Evolutionary conservation across 805 yeast species (phyloP), one percentile per base, ranked within the genome.

Genomic region (Starmerella sp.): DNA sequence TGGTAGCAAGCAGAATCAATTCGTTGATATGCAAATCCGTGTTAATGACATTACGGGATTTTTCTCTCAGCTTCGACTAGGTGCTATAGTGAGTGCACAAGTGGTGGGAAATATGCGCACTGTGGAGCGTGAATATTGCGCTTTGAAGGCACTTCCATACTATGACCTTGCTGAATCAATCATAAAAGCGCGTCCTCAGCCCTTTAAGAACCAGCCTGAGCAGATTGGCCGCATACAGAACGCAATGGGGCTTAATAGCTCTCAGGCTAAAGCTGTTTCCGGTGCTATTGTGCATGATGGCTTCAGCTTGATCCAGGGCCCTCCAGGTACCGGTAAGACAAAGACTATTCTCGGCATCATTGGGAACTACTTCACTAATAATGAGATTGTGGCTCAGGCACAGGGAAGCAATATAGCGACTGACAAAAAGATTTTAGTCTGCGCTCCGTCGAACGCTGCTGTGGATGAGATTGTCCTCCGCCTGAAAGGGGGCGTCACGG

Each of bases 371-470:
- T 58, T 73, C 52, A 65, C 69, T 3, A 63, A 67, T 5, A 72
- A 47, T 22, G 44, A 50, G 4, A 48, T 48, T 1, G 52, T 37
- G 1, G n/a, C 49, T 2, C 46, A 48, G 17, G 41, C 48, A 6
- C 22, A 51, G 7, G 54, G 46, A 1, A 43, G 30, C 10, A 34
- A 38, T 14, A 48, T 46, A 15, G 22, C 43, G 3, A 29, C 47
- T 2, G 53, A 43, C 31, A 75, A 79, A 37, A 86, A 86, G 55
- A 79, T 93, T 1, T 71, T 93, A 51, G 81, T 93, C 17, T 95
- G 98, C 77, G 97, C 98, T 1, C 99, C 99, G 3, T 87, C 96
- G 67, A 93, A 93, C 72, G 99, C 99, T 0, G 99, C 99, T 13
- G 96, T 93, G 4, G 99, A 93, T 70, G 98, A 95, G 66, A 74